phyloP scores from a whole-genome alignment of 2,329 filamentous ascomycete genomes.

The Lasiodiplodia sp. region DNA sequence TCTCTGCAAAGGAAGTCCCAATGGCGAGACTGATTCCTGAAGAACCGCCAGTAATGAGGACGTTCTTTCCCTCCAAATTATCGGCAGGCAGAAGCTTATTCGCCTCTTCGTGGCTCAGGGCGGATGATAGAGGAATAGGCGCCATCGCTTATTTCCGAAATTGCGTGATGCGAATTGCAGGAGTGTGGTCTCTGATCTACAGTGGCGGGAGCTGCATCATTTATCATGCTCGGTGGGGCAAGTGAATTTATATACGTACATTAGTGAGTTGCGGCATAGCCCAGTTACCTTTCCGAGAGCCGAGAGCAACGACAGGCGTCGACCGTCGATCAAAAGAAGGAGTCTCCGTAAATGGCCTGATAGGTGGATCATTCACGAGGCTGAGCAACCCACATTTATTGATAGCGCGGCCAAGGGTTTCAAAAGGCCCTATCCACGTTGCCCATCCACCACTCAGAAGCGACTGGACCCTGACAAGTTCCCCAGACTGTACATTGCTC shows the following conservation, averaged over 20 bases:
- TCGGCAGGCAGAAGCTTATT: not conserved
- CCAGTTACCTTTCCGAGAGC: too few species aligned
- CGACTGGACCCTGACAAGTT: too few species aligned
- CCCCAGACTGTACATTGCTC: not conserved
- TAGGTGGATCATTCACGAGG: too few species aligned
- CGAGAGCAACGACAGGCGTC: too few species aligned
- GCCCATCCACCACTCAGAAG: too few species aligned
- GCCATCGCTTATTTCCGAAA: not conserved
- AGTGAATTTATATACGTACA: too few species aligned
- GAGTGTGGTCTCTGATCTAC: not conserved
- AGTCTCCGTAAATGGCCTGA: too few species aligned
- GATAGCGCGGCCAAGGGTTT: too few species aligned
- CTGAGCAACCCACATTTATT: too few species aligned
- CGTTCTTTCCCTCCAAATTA: constrained; percentile 11
- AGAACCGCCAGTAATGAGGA: constrained; percentile 23
- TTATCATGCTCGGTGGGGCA: not conserved
- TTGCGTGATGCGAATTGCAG: not conserved
- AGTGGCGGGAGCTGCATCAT: not conserved
- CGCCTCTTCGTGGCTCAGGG: not conserved
- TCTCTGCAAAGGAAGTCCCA: constrained; percentile 14
- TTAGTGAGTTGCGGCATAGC: too few species aligned
- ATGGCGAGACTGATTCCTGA: constrained; percentile 17
- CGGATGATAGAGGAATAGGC: constrained; percentile 5
- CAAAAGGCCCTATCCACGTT: too few species aligned
- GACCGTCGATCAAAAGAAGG: too few species aligned